Evolutionary conservation across 2,329 filamentous ascomycete genomes (phyloP).

Genomic region (Apiospora aurea): DNA sequence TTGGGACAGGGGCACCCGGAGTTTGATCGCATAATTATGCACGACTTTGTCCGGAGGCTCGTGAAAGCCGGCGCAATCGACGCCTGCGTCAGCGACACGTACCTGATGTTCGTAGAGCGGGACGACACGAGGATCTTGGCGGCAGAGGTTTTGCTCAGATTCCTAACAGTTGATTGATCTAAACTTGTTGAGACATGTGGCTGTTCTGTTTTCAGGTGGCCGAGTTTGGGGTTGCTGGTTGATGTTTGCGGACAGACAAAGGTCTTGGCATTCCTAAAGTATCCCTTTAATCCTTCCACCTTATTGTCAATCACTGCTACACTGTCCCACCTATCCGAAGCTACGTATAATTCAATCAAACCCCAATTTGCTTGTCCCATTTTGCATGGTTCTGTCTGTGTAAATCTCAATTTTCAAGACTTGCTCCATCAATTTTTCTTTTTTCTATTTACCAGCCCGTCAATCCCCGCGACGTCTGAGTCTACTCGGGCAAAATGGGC

Average conservation of each 20-base stretch:
- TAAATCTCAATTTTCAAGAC: not conserved
- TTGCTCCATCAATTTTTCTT: not conserved
- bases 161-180: conserved; percentile 2
- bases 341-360: conserved; percentile 9
- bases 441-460: not conserved
- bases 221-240: not conserved
- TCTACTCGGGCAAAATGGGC: not conserved
- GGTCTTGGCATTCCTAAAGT: conserved; percentile 22
- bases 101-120: not conserved
- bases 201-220: conserved; percentile 12
- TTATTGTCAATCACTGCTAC: conserved; percentile 1
- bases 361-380: not conserved
- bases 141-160: conserved; percentile 13
- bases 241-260: conserved; percentile 15
- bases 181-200: not conserved
- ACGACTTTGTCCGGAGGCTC: conserved; percentile 23
- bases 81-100: not conserved
- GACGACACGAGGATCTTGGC: conserved; percentile 19
- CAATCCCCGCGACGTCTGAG: not conserved
- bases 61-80: conserved; percentile 24
- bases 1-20: conserved; percentile 25
- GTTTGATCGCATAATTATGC: conserved; percentile 25
- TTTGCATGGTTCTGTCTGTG: not conserved
- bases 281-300: not conserved
- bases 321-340: not conserved